phyloP scores from a whole-genome alignment of 73 alveolate genomes.

The Uronychia setigera region DNA sequence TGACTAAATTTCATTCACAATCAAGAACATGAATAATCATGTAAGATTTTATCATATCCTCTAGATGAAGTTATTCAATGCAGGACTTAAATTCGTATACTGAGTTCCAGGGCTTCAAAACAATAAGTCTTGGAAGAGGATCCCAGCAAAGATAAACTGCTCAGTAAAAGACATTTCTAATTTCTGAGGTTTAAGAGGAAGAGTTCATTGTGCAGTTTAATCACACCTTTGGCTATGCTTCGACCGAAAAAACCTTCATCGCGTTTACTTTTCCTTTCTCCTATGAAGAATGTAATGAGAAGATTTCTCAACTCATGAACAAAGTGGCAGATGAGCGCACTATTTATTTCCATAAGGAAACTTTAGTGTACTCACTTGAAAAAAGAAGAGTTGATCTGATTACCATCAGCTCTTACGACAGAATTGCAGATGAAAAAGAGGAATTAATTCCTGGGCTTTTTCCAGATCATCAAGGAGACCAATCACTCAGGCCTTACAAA shows the following conservation, averaged over 20 bases:
- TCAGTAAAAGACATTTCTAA: slow-evolving; percentile 4
- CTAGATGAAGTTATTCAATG: slow-evolving; percentile 15
- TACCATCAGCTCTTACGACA: slow-evolving; percentile 56
- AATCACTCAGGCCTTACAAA: slow-evolving; percentile 52
- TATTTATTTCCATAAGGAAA: slow-evolving; percentile 67
- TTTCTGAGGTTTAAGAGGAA: slow-evolving; percentile 20
- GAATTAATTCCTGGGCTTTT: slow-evolving; percentile 47
- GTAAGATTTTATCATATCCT: slow-evolving; percentile 27
- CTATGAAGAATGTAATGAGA: slow-evolving; percentile 56
- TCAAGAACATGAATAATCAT: slow-evolving; percentile 71
- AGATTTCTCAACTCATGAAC: slow-evolving; percentile 29
- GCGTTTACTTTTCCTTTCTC: slow-evolving; percentile 80
- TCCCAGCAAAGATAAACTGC: slow-evolving; percentile 55
- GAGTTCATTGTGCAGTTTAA: slow-evolving; percentile 49
- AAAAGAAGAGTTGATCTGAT: slow-evolving; percentile 58
- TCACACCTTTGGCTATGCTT: slow-evolving; percentile 40
- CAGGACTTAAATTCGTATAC: slow-evolving; percentile 23
- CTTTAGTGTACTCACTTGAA: slow-evolving; percentile 47
- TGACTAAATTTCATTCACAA: slow-evolving; percentile 51
- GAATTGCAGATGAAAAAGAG: slow-evolving; percentile 61
- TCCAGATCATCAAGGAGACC: slow-evolving; percentile 28
- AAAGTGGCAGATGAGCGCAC: slow-evolving; percentile 8
- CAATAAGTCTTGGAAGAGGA: slow-evolving; percentile 71
- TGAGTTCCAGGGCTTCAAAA: slow-evolving; percentile 21
- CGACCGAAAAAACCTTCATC: slow-evolving; percentile 50